phyloP scores from a whole-genome alignment of 495 filamentous ascomycete species.

The Aspergillus sclerotioniger region DNA sequence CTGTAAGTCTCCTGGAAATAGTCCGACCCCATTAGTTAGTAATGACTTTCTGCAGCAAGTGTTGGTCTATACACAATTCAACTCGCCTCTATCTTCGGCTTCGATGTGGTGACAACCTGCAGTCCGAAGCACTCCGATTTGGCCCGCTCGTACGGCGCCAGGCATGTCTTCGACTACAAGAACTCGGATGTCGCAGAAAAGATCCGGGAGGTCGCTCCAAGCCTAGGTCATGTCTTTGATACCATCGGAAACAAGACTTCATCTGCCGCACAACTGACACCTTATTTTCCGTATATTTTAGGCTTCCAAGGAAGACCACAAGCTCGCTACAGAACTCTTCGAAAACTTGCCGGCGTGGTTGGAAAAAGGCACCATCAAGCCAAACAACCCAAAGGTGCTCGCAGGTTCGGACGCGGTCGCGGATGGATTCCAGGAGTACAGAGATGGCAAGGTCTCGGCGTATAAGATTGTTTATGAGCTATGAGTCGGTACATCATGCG shows the following conservation, averaged over 20 bases:
- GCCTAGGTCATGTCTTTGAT: slow-evolving; percentile 26
- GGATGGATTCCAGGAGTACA: slow-evolving; percentile 26
- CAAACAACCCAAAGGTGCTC: slow-evolving; percentile 16
- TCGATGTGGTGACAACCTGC: slow-evolving; percentile 47
- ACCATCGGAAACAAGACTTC: slow-evolving; percentile 27
- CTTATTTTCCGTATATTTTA: slow-evolving; percentile 1
- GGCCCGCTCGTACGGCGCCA: slow-evolving; percentile 46
- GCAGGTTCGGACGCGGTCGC: slow-evolving; percentile 20
- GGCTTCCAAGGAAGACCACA: slow-evolving; percentile 28
- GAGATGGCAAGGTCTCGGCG: slow-evolving; percentile 25
- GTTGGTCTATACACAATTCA: slow-evolving; percentile 37
- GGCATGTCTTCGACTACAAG: slow-evolving; percentile 53
- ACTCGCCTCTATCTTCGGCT: slow-evolving; percentile 21
- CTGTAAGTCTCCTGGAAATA: slow-evolving; percentile 12
- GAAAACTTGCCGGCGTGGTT: slow-evolving; percentile 27
- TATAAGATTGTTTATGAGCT: slow-evolving; percentile 31
- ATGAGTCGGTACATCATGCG: neutral
- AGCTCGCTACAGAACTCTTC: slow-evolving; percentile 28
- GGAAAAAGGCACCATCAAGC: slow-evolving; percentile 20
- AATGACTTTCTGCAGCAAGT: slow-evolving; percentile 19
- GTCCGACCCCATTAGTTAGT: neutral
- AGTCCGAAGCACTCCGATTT: slow-evolving; percentile 50
- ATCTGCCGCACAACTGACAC: slow-evolving; percentile 4
- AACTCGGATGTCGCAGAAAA: slow-evolving; percentile 21
- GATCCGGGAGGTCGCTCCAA: slow-evolving; percentile 16